Evolutionary conservation across 257 asterid genomes (phyloP).

Genomic region (Jacaranda mimosifolia): DNA sequence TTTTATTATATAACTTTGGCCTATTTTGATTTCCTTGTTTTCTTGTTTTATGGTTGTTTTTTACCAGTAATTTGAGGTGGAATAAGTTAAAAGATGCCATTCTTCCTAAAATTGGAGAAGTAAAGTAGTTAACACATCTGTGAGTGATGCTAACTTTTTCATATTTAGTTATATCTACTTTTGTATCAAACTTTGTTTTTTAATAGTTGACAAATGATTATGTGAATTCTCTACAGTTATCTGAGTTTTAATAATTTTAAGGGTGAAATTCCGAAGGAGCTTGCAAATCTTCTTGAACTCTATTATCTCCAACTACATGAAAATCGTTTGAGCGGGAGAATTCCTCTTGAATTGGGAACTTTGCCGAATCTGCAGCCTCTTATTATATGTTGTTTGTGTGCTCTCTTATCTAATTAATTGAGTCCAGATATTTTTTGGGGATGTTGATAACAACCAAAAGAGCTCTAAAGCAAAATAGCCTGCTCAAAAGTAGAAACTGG

Average conservation of each 20-base stretch:
- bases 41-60: neutral
- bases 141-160: conserved; percentile 40
- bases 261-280: conserved; percentile 83
- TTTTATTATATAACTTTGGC: neutral
- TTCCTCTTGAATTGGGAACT: conserved; percentile 83
- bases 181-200: neutral
- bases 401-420: too few species aligned
- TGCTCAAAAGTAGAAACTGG: neutral
- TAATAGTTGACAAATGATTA: neutral
- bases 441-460: too few species aligned
- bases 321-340: conserved; percentile 71
- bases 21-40: neutral
- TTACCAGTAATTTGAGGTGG: conserved; percentile 76
- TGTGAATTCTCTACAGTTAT: conserved; percentile 54
- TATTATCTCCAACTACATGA: conserved; percentile 78
- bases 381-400: too few species aligned
- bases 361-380: too few species aligned
- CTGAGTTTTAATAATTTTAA: conserved; percentile 79
- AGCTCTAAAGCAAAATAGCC: neutral
- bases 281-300: conserved; percentile 80
- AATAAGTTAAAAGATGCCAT: conserved; percentile 83
- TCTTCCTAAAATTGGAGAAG: conserved; percentile 84
- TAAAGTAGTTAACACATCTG: conserved; percentile 83
- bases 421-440: too few species aligned
- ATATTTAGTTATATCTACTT: conserved; percentile 22